Percentiles rank a stretch among this genome's conserved stretches.
Evolutionary conservation across 1,284 basidiomycete species (phyloP).

Genomic region (Neonothopanus nambi): DNA sequence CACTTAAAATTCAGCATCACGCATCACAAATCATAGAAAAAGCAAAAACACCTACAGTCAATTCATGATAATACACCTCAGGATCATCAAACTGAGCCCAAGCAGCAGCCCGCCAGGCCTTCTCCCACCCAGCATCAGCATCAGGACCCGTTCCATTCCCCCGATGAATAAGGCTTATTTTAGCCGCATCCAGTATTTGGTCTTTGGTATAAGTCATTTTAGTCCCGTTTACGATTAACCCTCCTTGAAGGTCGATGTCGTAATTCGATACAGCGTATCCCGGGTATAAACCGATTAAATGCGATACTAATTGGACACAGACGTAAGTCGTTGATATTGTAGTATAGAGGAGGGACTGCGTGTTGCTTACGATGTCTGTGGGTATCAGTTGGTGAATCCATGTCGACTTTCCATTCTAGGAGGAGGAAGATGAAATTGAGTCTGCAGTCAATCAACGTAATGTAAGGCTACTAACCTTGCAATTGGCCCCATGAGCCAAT

Average conservation of each 20-base stretch:
- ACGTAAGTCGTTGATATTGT: no score
- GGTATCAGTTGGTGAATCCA: conserved; percentile 61
- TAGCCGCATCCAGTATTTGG: conserved; percentile 57
- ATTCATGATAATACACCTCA: conserved; percentile 60
- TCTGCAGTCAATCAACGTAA: not conserved
- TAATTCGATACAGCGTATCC: conserved; percentile 68
- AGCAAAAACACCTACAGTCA: conserved; percentile 46
- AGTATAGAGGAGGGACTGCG: no score
- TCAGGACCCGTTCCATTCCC: conserved; percentile 73
- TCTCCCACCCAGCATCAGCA: conserved; percentile 77
- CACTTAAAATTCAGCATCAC: not conserved
- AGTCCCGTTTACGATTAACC: conserved; percentile 36
- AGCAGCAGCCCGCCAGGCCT: conserved; percentile 69
- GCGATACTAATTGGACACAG: conserved; percentile 60
- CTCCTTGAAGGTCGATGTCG: conserved; percentile 47
- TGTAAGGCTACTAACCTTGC: conserved; percentile 56
- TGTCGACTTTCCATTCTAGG: conserved; percentile 79
- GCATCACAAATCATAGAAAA: not conserved
- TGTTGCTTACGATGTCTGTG: conserved; percentile 58
- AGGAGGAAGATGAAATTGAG: not conserved
- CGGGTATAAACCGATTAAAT: conserved; percentile 73
- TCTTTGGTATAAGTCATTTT: conserved; percentile 51
- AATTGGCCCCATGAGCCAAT: conserved; percentile 76
- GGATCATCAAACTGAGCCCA: conserved; percentile 71
- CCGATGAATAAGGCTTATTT: conserved; percentile 60